A percentile compares a stretch with the other conserved stretches of the same genome.
phyloP scores from a whole-genome alignment of 2,329 filamentous ascomycete genomes.

The Teratosphaeriaceae sp. region DNA sequence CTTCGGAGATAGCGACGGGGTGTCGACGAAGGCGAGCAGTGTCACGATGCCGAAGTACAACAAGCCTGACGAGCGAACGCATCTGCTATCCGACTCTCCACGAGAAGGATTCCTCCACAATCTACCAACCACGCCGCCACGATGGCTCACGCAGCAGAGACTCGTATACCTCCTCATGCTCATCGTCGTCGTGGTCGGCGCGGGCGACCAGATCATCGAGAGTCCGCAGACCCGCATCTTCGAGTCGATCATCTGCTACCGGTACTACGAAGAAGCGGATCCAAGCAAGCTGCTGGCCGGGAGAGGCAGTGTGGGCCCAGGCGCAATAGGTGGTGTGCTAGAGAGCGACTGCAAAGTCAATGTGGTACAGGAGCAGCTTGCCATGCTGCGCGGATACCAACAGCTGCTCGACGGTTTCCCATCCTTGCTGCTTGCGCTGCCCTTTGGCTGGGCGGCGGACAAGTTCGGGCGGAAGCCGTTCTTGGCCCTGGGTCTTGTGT shows the following conservation, averaged over 20 bases:
- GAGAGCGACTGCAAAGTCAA: constrained; percentile 45
- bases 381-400: constrained; percentile 46
- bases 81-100: neutral
- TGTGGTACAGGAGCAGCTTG: constrained; percentile 46
- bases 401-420: constrained; percentile 43
- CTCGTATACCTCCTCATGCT: constrained; percentile 22
- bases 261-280: constrained; percentile 39
- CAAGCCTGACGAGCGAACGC: constrained; percentile 1
- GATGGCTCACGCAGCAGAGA: constrained; percentile 5
- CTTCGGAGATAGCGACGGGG: neutral
- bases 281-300: constrained; percentile 23
- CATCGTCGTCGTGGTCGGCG: constrained; percentile 33
- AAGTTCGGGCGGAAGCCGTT: constrained; percentile 29
- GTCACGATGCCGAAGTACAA: neutral
- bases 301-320: constrained; percentile 21
- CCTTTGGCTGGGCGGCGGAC: constrained; percentile 31
- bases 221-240: constrained; percentile 45
- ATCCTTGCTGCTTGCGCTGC: constrained; percentile 26
- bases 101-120: neutral
- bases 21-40: neutral
- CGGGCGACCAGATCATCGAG: constrained; percentile 32
- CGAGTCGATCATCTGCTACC: constrained; percentile 49
- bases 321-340: constrained; percentile 27
- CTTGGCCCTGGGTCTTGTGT: constrained; percentile 21
- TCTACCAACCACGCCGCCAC: constrained; percentile 2